These are phyloP conservation scores for Colletotrichum trifolii DNA, from an alignment of 2,329 filamentous ascomycete species.

Conservation along the genomic window DNA sequence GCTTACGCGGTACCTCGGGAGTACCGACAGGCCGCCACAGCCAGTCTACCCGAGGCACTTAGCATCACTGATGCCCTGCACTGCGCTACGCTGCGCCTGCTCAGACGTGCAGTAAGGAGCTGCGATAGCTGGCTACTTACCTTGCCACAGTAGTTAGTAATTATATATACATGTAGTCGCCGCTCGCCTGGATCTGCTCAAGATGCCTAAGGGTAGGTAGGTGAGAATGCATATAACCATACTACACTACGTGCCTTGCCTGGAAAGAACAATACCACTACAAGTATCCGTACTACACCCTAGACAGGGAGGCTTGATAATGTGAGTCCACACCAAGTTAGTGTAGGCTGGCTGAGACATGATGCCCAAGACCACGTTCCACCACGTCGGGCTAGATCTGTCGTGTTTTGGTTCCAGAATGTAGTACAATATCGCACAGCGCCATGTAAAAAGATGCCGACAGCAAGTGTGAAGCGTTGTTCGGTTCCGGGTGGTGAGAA, in stretches of 20 bases:
- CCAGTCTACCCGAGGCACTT: not conserved
- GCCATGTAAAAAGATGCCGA: too few species aligned
- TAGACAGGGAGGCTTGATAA: not conserved
- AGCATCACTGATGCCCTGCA: not conserved
- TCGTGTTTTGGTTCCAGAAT: constrained; percentile 4
- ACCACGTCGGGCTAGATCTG: constrained; percentile 9
- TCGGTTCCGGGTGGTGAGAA: constrained; percentile 23
- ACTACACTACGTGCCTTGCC: too few species aligned
- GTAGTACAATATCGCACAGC: not conserved
- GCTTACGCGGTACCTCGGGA: constrained; percentile 17
- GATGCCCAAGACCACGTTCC: constrained; percentile 22
- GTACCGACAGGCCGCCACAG: constrained; percentile 11
- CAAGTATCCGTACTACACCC: too few species aligned
- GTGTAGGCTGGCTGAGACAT: constrained; percentile 17
- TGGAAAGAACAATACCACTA: too few species aligned
- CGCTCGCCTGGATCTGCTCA: not conserved
- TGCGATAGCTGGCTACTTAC: too few species aligned
- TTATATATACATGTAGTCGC: too few species aligned
- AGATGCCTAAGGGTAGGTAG: not conserved
- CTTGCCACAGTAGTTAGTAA: too few species aligned
- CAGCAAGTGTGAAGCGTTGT: constrained; percentile 1
- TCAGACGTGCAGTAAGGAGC: not conserved
- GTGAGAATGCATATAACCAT: too few species aligned
- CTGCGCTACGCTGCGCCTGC: not conserved
- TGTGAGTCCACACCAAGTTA: not conserved